Percentiles rank a stretch among this genome's conserved stretches.
Evolutionary conservation across 2,329 filamentous ascomycete genomes (phyloP).

Genomic region (Huntiella savannae): DNA sequence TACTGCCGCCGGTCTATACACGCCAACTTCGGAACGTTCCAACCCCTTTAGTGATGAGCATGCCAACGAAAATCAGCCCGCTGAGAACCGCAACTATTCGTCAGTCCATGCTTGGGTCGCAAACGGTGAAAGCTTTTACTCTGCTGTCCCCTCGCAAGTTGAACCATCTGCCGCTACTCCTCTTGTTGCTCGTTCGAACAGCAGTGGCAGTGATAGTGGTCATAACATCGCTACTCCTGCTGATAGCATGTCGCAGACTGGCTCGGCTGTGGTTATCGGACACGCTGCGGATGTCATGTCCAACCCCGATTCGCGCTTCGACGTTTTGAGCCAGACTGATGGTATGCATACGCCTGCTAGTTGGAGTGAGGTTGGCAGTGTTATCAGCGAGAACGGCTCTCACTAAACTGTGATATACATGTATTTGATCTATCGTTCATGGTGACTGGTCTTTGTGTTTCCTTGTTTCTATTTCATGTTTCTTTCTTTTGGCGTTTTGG

Average conservation of each 20-base stretch:
- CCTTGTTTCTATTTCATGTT: constrained; percentile 1
- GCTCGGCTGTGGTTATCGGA: constrained; percentile 5
- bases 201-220: constrained; percentile 29
- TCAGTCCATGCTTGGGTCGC: constrained; percentile 47
- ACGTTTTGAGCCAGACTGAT: constrained; percentile 40
- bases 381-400: constrained; percentile 36
- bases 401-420: constrained; percentile 7
- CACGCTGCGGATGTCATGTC: constrained; percentile 33
- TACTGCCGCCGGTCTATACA: constrained; percentile 1
- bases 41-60: constrained; percentile 8
- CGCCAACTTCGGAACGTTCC: constrained; percentile 4
- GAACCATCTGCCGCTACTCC: constrained; percentile 29
- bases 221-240: constrained; percentile 18
- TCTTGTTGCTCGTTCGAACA: constrained; percentile 23
- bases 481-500: neutral
- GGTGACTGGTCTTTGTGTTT: neutral
- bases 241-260: constrained; percentile 6
- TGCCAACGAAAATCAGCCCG: constrained; percentile 1
- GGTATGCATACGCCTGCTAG: constrained; percentile 40
- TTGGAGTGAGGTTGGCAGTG: constrained; percentile 47
- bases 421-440: constrained; percentile 12
- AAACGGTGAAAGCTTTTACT: constrained; percentile 37
- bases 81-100: constrained; percentile 29
- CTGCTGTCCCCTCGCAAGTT: constrained; percentile 29
- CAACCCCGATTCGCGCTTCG: constrained; percentile 31